Base-by-base conservation (phyloP, 225 moss, liverwort and hornwort species). In the Ulota crispa region DNA sequence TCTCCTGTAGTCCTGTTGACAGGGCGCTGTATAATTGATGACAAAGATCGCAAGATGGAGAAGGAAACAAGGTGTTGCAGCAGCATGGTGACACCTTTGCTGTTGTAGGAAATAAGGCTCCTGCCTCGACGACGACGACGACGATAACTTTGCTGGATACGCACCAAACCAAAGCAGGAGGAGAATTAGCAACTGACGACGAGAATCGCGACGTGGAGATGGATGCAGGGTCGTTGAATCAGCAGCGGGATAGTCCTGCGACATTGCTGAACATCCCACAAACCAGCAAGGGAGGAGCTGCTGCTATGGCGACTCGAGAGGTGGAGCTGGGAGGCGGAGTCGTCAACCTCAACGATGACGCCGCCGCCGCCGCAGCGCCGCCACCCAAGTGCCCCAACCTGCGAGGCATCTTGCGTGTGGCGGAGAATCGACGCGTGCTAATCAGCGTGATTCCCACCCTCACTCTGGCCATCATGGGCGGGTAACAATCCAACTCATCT, bases 381-480 rank as follows among this genome's bases (percentile, higher is more conserved):
- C 82, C 70, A 21, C 76, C 80, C 71, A 76, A 80, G 65, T 83
- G 83, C 60, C 86, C 83, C 71, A 86, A 67, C 67, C 27, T 87
- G 66, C 82, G 80, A 73, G 85, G 85, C 16, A 78, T 88, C 64
- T 70, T 88, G 19, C 63, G 73, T 14, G 83, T 64, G 68, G 83
- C 80, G 50, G 88, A 86, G 10, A 83, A 88, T 80, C 88, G 88
- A 12, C 88, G 88, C 5, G 88, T 88, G 80, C 77, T 88, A 64
- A n/a, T 72, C 5, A 85, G 83, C 64, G 80, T 88, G 14, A 82
- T 88, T 64, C 85, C 88, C 37, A 88, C 80, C 12, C 85, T 88
- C 85, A 88, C 88, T 7, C 81, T 88, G 0, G 88, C 85, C 73
- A 88, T 88, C 83, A 85, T 88, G 72, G 88, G 88, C 83, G 88